phyloP scores from a whole-genome alignment of 1,284 basidiomycete genomes.

The Porodaedalea pini region DNA sequence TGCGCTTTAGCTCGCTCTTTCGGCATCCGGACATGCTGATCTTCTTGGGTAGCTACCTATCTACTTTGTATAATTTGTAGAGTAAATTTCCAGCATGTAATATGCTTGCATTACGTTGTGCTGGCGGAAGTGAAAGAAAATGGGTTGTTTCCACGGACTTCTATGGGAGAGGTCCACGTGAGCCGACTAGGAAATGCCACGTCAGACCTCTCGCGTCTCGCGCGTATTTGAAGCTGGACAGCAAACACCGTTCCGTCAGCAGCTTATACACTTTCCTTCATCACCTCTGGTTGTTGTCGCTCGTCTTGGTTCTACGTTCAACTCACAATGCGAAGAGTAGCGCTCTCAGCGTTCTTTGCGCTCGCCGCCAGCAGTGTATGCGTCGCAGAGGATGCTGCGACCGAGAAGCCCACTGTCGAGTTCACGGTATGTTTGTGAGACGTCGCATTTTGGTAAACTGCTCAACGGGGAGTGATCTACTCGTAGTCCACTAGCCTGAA shows the following conservation, averaged over 20 bases:
- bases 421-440: conserved; percentile 54
- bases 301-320: conserved; percentile 60
- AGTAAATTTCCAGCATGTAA: conserved; percentile 6
- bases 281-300: conserved; percentile 23
- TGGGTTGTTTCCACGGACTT: conserved; percentile 1
- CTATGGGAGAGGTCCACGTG: conserved; percentile 2
- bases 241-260: conserved; percentile 36
- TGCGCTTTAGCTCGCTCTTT: conserved; percentile 68
- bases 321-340: conserved; percentile 75
- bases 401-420: conserved; percentile 58
- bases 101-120: not conserved
- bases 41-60: conserved; percentile 58
- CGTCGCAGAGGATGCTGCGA: conserved; percentile 35
- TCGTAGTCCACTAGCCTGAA: conserved; percentile 74
- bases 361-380: conserved; percentile 55
- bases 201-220: not conserved
- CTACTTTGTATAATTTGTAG: conserved; percentile 22
- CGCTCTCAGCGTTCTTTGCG: conserved; percentile 68
- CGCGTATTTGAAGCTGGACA: conserved; percentile 16
- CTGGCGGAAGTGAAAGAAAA: conserved; percentile 2
- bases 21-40: conserved; percentile 88
- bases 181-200: conserved; percentile 11
- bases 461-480: conserved; percentile 1
- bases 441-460: not conserved
- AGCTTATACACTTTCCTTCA: conserved; percentile 32